A percentile compares a stretch with the other conserved stretches of the same genome.
Evolutionary conservation across 345 rosid genomes (phyloP).

Genomic region (Boechera stricta): DNA sequence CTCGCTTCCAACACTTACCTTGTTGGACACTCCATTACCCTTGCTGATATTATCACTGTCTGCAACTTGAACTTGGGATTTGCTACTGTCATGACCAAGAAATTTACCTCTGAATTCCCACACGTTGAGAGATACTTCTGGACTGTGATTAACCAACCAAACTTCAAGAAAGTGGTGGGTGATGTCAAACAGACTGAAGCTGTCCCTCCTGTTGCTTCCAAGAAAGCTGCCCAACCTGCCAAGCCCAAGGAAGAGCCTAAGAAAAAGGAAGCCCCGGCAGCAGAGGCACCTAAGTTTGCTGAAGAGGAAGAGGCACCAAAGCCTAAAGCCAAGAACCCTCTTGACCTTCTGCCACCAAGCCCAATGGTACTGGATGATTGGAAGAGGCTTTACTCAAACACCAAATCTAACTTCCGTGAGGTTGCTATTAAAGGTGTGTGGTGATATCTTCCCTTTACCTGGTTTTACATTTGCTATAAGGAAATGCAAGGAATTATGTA

Average conservation of each 20-base stretch:
- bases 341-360: constrained; percentile 91
- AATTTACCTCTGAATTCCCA: constrained; percentile 86
- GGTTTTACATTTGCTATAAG: background rate
- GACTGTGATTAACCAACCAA: constrained; percentile 95
- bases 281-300: constrained; percentile 47
- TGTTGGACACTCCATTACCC: constrained; percentile 88
- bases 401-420: constrained; percentile 94
- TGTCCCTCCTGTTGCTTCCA: constrained; percentile 60
- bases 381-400: constrained; percentile 99
- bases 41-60: constrained; percentile 80
- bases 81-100: constrained; percentile 62
- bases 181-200: constrained; percentile 82
- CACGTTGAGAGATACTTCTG: constrained; percentile 98
- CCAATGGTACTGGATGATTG: constrained; percentile 94
- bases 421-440: constrained; percentile 87
- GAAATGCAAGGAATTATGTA: background rate
- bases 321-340: constrained; percentile 94
- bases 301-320: constrained; percentile 77
- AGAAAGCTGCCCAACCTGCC: constrained; percentile 71
- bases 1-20: constrained; percentile 81
- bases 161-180: constrained; percentile 78
- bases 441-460: background rate
- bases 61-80: constrained; percentile 78
- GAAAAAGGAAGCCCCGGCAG: constrained; percentile 64
- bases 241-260: constrained; percentile 77